These are phyloP conservation scores for Collybiopsis luxurians DNA, from an alignment of 768 basidiomycete genomes.

Conservation along the genomic window DNA sequence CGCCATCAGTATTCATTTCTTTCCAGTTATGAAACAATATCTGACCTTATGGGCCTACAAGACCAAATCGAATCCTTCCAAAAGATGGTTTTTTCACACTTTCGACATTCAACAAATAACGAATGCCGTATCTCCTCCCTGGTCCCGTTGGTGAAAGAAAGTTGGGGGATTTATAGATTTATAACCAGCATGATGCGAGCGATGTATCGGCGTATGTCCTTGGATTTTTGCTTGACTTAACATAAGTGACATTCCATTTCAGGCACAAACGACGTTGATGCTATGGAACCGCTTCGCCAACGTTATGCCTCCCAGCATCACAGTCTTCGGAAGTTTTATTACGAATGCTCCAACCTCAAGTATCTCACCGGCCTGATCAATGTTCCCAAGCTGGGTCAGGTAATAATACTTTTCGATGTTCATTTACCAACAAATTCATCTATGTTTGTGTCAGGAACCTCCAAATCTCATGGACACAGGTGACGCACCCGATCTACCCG, in stretches of 20 bases:
- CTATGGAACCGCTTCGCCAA: constrained; percentile 82
- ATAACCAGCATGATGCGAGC: constrained; percentile 99
- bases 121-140: constrained; percentile 96
- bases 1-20: neutral
- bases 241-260: constrained; percentile 5
- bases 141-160: constrained; percentile 97
- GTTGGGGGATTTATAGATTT: constrained; percentile 98
- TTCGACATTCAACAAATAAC: constrained; percentile 87
- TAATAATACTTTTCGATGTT: neutral
- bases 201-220: constrained; percentile 81
- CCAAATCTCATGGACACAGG: constrained; percentile 90
- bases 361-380: constrained; percentile 97
- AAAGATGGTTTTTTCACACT: constrained; percentile 95
- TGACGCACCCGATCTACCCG: constrained; percentile 82
- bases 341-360: constrained; percentile 98
- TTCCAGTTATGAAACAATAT: constrained; percentile 92
- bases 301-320: constrained; percentile 92
- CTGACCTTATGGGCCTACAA: constrained; percentile 95
- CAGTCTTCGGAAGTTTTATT: constrained; percentile 94
- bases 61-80: constrained; percentile 99
- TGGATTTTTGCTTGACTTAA: neutral
- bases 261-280: constrained; percentile 91
- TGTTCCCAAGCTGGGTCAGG: constrained; percentile 90
- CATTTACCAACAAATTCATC: neutral
- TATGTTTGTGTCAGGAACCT: constrained; percentile 64